phyloP scores from a whole-genome alignment of 2,329 filamentous ascomycete species.

The Nigrospora sphaerica region DNA sequence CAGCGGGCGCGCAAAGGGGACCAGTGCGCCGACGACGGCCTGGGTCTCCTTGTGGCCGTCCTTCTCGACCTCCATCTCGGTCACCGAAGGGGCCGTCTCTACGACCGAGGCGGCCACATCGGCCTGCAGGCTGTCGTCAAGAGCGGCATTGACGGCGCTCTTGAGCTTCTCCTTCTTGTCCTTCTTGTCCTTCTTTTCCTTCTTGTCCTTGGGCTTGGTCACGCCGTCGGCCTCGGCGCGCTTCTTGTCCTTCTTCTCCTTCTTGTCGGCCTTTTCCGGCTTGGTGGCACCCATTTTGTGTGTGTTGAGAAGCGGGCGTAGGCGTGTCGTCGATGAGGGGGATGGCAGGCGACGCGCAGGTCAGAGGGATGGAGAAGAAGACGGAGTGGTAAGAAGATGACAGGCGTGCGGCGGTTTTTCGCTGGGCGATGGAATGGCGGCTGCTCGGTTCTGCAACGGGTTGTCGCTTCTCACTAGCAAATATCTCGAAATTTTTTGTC shows the following conservation, averaged over 20 bases:
- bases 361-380: too few species aligned
- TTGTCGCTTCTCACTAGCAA: too few species aligned
- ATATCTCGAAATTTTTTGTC: too few species aligned
- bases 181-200: slow-evolving; percentile 57
- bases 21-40: slow-evolving; percentile 52
- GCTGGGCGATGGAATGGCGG: too few species aligned
- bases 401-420: too few species aligned
- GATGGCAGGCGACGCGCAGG: too few species aligned
- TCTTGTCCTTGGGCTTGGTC: slow-evolving; percentile 51
- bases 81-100: slow-evolving; percentile 29
- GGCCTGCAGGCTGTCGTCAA: slow-evolving; percentile 59
- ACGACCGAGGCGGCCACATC: slow-evolving; percentile 37
- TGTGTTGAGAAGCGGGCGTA: neutral
- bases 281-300: slow-evolving; percentile 23
- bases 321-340: too few species aligned
- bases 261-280: slow-evolving; percentile 39
- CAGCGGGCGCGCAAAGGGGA: slow-evolving; percentile 77
- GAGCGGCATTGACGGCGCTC: slow-evolving; percentile 47
- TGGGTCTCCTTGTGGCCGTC: slow-evolving; percentile 36
- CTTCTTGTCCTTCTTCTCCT: slow-evolving; percentile 51
- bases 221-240: slow-evolving; percentile 47
- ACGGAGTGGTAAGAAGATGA: too few species aligned
- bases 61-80: slow-evolving; percentile 38
- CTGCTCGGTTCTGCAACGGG: too few species aligned
- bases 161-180: slow-evolving; percentile 68